Evolutionary conservation across 192 early-diverging fungal genomes (phyloP).

Genomic region (Dissophora globulifera): DNA sequence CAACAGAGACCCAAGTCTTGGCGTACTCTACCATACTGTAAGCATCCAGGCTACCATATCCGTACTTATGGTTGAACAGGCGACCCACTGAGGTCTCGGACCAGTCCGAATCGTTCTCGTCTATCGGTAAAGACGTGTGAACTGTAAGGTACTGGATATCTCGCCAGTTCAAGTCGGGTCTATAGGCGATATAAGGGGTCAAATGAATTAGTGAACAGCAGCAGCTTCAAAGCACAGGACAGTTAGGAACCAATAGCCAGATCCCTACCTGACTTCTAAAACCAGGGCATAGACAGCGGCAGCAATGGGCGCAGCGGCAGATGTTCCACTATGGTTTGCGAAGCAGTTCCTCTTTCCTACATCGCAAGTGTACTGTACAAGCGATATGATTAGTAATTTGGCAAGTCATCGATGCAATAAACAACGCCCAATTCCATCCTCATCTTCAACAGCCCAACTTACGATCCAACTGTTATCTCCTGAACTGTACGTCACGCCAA

Average conservation of each 20-base stretch:
- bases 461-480: constrained; percentile 82
- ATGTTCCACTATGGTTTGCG: constrained; percentile 84
- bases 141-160: constrained; percentile 89
- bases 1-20: constrained; percentile 69
- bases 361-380: constrained; percentile 76
- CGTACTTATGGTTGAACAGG: constrained; percentile 88
- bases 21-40: constrained; percentile 80
- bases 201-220: too few species aligned
- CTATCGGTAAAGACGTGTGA: constrained; percentile 76
- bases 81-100: constrained; percentile 69
- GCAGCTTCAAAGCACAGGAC: too few species aligned
- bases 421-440: too few species aligned
- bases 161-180: constrained; percentile 92
- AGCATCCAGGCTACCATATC: constrained; percentile 90
- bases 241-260: too few species aligned
- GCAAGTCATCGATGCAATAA: too few species aligned
- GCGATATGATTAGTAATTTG: too few species aligned
- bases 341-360: constrained; percentile 77
- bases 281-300: constrained; percentile 90
- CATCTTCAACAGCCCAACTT: too few species aligned
- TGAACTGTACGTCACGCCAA: constrained; percentile 88
- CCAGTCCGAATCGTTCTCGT: constrained; percentile 78
- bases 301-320: constrained; percentile 91
- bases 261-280: constrained; percentile 56
- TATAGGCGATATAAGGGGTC: constrained; percentile 36